Evolutionary conservation across 2,329 filamentous ascomycete genomes (phyloP), one percentile per base, ranked within the genome.

Genomic region (Cladosporium velox): DNA sequence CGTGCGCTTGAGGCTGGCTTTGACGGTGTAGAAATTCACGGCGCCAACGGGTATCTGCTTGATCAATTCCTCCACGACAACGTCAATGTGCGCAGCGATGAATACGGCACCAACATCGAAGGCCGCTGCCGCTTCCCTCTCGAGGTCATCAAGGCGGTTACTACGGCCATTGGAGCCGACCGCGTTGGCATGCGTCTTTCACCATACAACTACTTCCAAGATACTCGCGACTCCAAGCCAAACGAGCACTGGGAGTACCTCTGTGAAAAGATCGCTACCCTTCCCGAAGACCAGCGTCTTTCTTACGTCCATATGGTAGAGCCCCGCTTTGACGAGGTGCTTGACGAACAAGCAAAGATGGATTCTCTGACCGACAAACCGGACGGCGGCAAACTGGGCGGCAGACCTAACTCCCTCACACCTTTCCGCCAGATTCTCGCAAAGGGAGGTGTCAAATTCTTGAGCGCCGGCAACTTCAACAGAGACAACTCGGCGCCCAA

Each of bases 261-360:
- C 14, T 81, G 86, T 51, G 71, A 77, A 41, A 79, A 83, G 26
- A 70, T 73, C 14, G 69, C 63, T 0, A 21, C 57, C 7, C 52
- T 71, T 54, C 77, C 86, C 4, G 81, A 79, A 44, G 73, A 77
- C 18, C 73, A 86, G 0, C 79, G 82, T 1, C 77, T 90, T 14
- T 83, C 87, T 0, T 90, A 86, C 69, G 75, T 88, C 1, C 87
- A 89, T 72, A 68, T 88, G 0, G 77, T 90, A 3, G 86, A 90
- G 70, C 81, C 86, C 0, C 81, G 86, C 0, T 76, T 87, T 4
- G 75, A 79, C 0, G 82, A 82, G 1, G 70, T 72, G 5, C 67
- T 73, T 8, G 69, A 71, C 55, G 70, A 73, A 67, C 62, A 71
- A 54, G 67, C 67, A 14, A 73, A 73, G 59, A 38, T 72, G 66